Conservation (phyloP, 1,284 basidiomycete species). For the Bothia castanella region DNA sequence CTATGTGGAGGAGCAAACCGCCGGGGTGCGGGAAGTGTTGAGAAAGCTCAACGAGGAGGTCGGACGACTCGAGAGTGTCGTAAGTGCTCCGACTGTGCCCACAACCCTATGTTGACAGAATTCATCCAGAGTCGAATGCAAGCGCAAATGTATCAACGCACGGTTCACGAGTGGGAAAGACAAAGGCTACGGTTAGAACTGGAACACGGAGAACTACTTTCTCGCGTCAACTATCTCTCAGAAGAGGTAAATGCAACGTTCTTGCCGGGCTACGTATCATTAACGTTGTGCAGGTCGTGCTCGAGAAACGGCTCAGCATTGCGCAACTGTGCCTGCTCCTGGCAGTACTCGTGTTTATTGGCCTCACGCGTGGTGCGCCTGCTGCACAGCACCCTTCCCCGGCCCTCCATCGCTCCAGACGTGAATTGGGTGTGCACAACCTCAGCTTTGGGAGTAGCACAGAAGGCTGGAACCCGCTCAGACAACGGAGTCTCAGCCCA, state of each 20-base stretch:
- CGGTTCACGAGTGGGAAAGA: conserved; percentile 66
- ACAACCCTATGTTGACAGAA: not conserved
- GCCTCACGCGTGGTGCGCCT: conserved; percentile 66
- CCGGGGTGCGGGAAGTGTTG: conserved; percentile 73
- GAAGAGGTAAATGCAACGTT: conserved; percentile 55
- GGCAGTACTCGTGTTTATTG: conserved; percentile 77
- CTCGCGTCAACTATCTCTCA: conserved; percentile 65
- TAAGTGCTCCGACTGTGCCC: conserved; percentile 40
- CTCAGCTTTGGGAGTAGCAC: conserved; percentile 46
- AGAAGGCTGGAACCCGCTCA: conserved; percentile 26
- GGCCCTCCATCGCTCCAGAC: conserved; percentile 33
- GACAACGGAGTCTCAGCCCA: conserved; percentile 40
- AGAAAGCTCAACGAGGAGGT: conserved; percentile 79
- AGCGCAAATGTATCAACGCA: conserved; percentile 59
- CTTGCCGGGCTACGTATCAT: not conserved
- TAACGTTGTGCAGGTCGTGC: conserved; percentile 51
- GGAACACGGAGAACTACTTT: conserved; percentile 64
- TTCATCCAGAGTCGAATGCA: conserved; percentile 58
- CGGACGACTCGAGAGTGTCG: conserved; percentile 70
- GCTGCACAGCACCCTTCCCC: conserved; percentile 11
- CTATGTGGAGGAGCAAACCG: conserved; percentile 90
- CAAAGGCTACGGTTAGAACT: conserved; percentile 64
- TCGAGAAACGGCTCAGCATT: conserved; percentile 82
- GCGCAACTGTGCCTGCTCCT: conserved; percentile 79
- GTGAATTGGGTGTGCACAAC: conserved; percentile 53